Conservation (phyloP, 2,329 filamentous ascomycete genomes). For the Cercospora sojina region DNA sequence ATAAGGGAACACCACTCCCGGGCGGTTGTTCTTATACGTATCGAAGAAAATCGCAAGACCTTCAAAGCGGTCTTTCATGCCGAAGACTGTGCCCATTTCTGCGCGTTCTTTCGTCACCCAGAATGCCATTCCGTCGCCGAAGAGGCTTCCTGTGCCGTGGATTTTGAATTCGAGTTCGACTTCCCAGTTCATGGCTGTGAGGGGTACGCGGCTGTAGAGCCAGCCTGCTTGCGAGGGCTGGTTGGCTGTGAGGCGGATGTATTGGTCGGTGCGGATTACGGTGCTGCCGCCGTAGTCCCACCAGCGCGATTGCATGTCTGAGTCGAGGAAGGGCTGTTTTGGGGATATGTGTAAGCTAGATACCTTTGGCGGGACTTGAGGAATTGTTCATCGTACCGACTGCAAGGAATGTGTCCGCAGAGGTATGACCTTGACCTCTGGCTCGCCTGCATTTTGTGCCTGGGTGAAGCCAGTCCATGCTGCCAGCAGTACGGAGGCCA, state of each 20-base stretch:
- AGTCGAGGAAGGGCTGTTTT: conserved; percentile 86
- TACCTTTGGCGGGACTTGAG: neutral
- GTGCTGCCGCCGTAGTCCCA: conserved; percentile 98
- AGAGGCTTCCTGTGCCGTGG: conserved; percentile 81
- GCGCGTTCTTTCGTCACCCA: conserved; percentile 96
- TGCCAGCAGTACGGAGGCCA: conserved; percentile 36
- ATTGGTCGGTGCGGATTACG: conserved; percentile 73
- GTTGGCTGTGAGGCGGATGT: conserved; percentile 89
- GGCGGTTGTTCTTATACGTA: conserved; percentile 99
- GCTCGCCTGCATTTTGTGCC: conserved; percentile 27
- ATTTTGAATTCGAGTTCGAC: conserved; percentile 96
- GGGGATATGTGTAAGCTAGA: neutral
- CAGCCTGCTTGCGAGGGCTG: conserved; percentile 87
- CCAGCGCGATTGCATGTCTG: conserved; percentile 97
- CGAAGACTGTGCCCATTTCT: conserved; percentile 79
- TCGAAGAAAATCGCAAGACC: conserved; percentile 95
- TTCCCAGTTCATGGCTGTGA: conserved; percentile 99
- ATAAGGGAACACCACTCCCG: conserved; percentile 92
- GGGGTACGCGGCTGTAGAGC: conserved; percentile 88
- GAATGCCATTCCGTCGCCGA: conserved; percentile 95
- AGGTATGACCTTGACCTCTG: conserved; percentile 38
- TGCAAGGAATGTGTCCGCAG: conserved; percentile 39
- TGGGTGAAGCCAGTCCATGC: conserved; percentile 31
- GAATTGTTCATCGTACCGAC: conserved; percentile 23
- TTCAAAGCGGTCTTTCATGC: conserved; percentile 83